A percentile compares a stretch with the other conserved stretches of the same genome.
Conservation (phyloP, 2,329 filamentous ascomycete species). For the Apiospora rasikravindrae region DNA sequence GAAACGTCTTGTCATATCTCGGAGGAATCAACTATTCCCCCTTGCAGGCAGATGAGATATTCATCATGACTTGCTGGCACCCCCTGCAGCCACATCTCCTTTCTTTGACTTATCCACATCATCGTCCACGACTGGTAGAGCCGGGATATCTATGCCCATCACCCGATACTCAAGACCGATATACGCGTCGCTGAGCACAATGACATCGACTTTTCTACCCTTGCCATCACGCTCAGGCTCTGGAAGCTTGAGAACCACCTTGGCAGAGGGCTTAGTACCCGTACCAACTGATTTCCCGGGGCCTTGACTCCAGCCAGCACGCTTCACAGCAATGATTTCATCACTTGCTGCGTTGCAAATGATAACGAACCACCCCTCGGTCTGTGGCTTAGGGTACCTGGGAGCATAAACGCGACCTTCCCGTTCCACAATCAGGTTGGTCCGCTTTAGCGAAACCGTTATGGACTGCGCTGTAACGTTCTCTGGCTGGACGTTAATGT, state of each 20-base stretch:
- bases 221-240: slow-evolving; percentile 45
- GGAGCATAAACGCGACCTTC: slow-evolving; percentile 85
- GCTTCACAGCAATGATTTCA: slow-evolving; percentile 85
- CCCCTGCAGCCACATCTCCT: not conserved
- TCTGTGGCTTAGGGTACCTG: slow-evolving; percentile 91
- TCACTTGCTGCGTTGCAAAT: slow-evolving; percentile 71
- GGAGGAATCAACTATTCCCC: not conserved
- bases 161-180: slow-evolving; percentile 69
- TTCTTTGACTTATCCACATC: slow-evolving; percentile 51
- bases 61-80: not conserved
- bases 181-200: slow-evolving; percentile 87
- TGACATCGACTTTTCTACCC: slow-evolving; percentile 71
- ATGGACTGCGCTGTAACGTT: slow-evolving; percentile 68
- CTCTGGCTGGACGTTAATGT: slow-evolving; percentile 66
- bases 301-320: slow-evolving; percentile 71
- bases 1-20: not conserved
- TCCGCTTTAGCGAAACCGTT: slow-evolving; percentile 66
- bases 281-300: slow-evolving; percentile 39
- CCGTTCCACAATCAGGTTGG: slow-evolving; percentile 67
- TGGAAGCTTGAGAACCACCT: slow-evolving; percentile 66
- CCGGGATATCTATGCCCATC: slow-evolving; percentile 57
- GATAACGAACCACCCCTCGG: slow-evolving; percentile 89
- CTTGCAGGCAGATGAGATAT: not conserved
- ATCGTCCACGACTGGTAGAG: slow-evolving; percentile 53
- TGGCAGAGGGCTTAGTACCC: slow-evolving; percentile 56